Evolutionary conservation across 1,284 basidiomycete genomes (phyloP), one percentile per base, ranked within the genome.

Genomic region (Irpex sp.): DNA sequence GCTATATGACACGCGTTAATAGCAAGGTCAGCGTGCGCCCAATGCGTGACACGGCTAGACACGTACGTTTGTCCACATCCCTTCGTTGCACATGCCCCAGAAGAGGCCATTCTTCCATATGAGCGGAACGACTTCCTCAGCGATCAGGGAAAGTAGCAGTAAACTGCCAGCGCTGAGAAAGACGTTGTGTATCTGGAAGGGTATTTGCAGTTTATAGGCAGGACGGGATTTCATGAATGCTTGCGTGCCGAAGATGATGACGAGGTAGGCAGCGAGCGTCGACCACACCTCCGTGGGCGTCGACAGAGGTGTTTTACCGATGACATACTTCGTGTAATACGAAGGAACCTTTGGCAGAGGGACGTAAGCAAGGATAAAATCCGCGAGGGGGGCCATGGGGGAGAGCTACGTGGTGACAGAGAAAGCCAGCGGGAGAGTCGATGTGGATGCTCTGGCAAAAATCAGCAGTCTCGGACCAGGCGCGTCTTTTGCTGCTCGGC

Each of bases 101-200:
- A 90, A 94, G 47, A 88, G 65, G 54, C 91, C 89, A 60, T 88
- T 78, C 62, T 86, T 86, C 80, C 84, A 85, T 71, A 87, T 79
- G 68, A 93, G 86, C 47, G 94, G 94, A 9, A 89, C 63, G 64
- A 96, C 89, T 78, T 97, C 95, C 78, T 98, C 96, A 51, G 94
- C 76, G 85, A 98, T 97, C 54, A 97, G 83, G 13, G 81, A 79
- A 53, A 99, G 87, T 47, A 98, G 81, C 57, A 98, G 76, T 33
- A 83, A 81, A 66, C 94, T 96, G 39, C 95, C 95, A 43, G 82
- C 72, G 66, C 92, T 94, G 65, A 99, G 85, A 73, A 96, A 78
- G 67, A 94, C 80, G 75, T 99, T 99, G 81, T 99, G 97, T 58
- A 92, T 74, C 80, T 96, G 92, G 80, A 99, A 99, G 66, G 95